Evolutionary conservation across 768 basidiomycete genomes (phyloP).

Genomic region (Coprinellus micaceus): DNA sequence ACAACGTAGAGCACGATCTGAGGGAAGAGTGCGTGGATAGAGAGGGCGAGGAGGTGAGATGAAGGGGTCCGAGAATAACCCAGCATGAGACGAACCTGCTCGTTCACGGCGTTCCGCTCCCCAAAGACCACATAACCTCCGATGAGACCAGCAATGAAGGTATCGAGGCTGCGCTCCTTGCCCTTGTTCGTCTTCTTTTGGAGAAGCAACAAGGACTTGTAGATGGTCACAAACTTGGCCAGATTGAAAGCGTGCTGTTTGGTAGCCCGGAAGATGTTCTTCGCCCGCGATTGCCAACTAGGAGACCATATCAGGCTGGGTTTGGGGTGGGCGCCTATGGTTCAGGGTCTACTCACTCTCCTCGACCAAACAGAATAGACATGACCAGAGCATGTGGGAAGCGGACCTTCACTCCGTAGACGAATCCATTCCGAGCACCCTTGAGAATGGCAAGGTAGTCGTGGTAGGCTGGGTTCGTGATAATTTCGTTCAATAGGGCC

Average conservation of each 20-base stretch:
- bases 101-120: slow-evolving; percentile 82
- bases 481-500: slow-evolving; percentile 41
- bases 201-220: slow-evolving; percentile 81
- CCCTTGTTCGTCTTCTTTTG: slow-evolving; percentile 81
- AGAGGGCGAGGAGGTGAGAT: background rate
- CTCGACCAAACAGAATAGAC: slow-evolving; percentile 90
- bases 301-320: background rate
- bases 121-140: slow-evolving; percentile 91
- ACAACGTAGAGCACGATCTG: slow-evolving; percentile 97
- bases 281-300: slow-evolving; percentile 71
- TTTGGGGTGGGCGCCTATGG: slow-evolving; percentile 9
- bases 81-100: slow-evolving; percentile 60
- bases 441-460: slow-evolving; percentile 92
- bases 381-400: slow-evolving; percentile 97
- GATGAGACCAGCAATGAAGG: slow-evolving; percentile 88
- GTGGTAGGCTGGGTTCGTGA: slow-evolving; percentile 74
- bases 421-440: slow-evolving; percentile 86
- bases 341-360: slow-evolving; percentile 60
- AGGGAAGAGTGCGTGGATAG: slow-evolving; percentile 11
- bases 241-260: slow-evolving; percentile 89
- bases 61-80: background rate
- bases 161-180: slow-evolving; percentile 77
- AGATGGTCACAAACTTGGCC: slow-evolving; percentile 89
- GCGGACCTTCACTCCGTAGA: slow-evolving; percentile 86
- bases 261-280: slow-evolving; percentile 76